phyloP scores from a whole-genome alignment of 2,329 filamentous ascomycete genomes.

The Exophiala calicioides region DNA sequence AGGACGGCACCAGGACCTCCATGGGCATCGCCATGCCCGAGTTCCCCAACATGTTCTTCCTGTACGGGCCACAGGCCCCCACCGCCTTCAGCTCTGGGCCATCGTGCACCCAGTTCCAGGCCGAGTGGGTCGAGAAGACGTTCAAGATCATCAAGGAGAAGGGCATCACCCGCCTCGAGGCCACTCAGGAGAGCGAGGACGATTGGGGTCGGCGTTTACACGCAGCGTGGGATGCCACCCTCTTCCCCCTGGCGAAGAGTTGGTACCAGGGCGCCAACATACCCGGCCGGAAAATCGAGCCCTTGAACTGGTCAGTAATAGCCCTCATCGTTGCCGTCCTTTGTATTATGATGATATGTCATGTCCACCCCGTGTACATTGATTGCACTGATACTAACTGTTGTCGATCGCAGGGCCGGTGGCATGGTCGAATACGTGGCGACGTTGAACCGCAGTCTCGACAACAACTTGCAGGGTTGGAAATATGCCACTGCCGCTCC shows the following conservation, averaged over 20 bases:
- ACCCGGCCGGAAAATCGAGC: constrained; percentile 56
- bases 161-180: constrained; percentile 54
- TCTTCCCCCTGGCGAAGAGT: constrained; percentile 53
- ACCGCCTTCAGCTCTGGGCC: constrained; percentile 44
- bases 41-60: constrained; percentile 54
- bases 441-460: constrained; percentile 20
- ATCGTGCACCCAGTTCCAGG: constrained; percentile 56
- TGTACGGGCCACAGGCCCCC: constrained; percentile 60
- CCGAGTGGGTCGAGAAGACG: constrained; percentile 52
- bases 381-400: constrained; percentile 6
- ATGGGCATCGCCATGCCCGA: constrained; percentile 46
- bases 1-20: constrained; percentile 41
- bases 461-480: constrained; percentile 28
- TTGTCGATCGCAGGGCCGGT: constrained; percentile 17
- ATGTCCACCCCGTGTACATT: background rate
- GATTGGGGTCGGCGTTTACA: constrained; percentile 49
- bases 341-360: background rate
- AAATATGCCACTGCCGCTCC: constrained; percentile 12
- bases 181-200: constrained; percentile 47
- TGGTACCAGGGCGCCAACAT: constrained; percentile 61
- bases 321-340: background rate
- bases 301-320: constrained; percentile 45
- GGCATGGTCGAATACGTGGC: constrained; percentile 27
- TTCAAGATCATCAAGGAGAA: constrained; percentile 53
- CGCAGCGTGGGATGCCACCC: constrained; percentile 47